These are phyloP conservation scores for Coemansia nantahalensis DNA, from an alignment of 192 early-diverging fungal genomes.

Conservation along the genomic window DNA sequence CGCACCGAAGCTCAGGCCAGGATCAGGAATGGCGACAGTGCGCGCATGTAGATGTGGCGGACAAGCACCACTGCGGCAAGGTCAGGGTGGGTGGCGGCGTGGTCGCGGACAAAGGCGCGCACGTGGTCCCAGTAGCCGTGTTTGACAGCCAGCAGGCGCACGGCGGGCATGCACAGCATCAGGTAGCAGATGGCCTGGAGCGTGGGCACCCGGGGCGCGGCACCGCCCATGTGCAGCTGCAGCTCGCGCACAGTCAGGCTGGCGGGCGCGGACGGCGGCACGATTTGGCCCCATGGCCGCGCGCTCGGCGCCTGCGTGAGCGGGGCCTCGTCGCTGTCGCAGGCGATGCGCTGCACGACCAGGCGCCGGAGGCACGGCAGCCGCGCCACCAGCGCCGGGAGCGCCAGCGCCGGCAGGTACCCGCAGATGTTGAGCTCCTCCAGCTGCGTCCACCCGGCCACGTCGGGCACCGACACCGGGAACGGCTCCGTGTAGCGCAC, in stretches of 20 bases:
- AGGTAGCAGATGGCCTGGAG: conserved; percentile 36
- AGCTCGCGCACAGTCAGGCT: conserved; percentile 18
- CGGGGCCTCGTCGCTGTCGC: conserved; percentile 13
- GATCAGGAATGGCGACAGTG: conserved; percentile 1
- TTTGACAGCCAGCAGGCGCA: conserved; percentile 19
- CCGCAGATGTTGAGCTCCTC: conserved; percentile 27
- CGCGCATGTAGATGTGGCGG: conserved; percentile 20
- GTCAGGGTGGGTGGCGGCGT: conserved; percentile 1
- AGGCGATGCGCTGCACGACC: conserved; percentile 27
- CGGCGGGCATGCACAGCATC: conserved; percentile 20
- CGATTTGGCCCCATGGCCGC: conserved; percentile 1
- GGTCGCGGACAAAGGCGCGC: background rate
- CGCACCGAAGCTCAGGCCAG: background rate
- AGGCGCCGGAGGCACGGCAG: conserved; percentile 13
- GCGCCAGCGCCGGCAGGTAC: conserved; percentile 18
- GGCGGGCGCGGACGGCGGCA: background rate
- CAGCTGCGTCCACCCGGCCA: conserved; percentile 17
- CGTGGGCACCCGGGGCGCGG: conserved; percentile 6
- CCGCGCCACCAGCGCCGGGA: conserved; percentile 21
- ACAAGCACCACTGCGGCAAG: conserved; percentile 13
- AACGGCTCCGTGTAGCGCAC: conserved; percentile 27
- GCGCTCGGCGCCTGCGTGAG: background rate
- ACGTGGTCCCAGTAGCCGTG: conserved; percentile 16
- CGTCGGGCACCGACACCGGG: conserved; percentile 26
- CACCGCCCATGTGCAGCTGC: conserved; percentile 21